A percentile compares a stretch with the other conserved stretches of the same genome.
Conservation (phyloP, 768 basidiomycete genomes). For the Gymnopilus dilepis region DNA sequence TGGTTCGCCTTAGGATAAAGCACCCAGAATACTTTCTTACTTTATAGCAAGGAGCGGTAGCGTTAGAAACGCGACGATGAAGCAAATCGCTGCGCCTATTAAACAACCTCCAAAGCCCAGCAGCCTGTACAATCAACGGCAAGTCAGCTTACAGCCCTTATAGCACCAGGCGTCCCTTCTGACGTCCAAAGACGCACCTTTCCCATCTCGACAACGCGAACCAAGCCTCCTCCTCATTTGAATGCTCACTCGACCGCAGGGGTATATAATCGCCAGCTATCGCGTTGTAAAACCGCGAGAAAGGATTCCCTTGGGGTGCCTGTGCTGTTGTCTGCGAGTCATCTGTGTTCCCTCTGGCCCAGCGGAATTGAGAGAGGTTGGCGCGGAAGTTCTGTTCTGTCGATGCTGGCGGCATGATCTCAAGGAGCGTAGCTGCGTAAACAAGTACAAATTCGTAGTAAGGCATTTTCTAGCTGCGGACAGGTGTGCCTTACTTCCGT, state of each 20-base stretch:
- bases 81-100: constrained; percentile 91
- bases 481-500: too few relatives aligned
- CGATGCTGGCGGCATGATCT: constrained; percentile 31
- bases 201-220: constrained; percentile 95
- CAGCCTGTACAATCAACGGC: constrained; percentile 53
- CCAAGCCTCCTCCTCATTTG: constrained; percentile 96
- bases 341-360: constrained; percentile 76
- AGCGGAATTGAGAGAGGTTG: constrained; percentile 86
- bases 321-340: constrained; percentile 61
- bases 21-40: constrained; percentile 32
- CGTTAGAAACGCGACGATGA: constrained; percentile 88
- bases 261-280: constrained; percentile 91
- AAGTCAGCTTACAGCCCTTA: not conserved
- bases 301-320: constrained; percentile 59
- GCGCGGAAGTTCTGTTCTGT: constrained; percentile 73
- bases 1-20: not conserved
- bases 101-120: constrained; percentile 91
- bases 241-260: constrained; percentile 76
- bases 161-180: not conserved
- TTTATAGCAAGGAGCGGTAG: constrained; percentile 57
- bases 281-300: constrained; percentile 86
- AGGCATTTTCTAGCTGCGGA: too few relatives aligned
- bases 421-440: constrained; percentile 17
- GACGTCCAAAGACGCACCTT: constrained; percentile 50
- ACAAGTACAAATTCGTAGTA: constrained; percentile 24